Conservation (phyloP, 2,329 filamentous ascomycete species). For the Cercospora citrullina region DNA sequence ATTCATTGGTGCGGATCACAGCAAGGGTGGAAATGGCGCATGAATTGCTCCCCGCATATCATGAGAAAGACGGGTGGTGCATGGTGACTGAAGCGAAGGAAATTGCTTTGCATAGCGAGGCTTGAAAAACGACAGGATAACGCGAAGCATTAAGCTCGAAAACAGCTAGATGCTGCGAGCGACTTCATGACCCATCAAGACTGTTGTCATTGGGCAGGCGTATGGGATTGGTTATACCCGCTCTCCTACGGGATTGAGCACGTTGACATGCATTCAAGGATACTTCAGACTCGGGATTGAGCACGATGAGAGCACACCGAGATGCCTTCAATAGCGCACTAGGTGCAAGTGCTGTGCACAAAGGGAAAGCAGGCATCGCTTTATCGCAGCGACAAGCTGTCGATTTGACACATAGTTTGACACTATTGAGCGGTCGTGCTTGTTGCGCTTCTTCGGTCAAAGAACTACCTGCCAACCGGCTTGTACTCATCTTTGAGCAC, state of each 20-base stretch:
- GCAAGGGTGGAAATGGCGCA: background rate
- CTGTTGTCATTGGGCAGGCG: background rate
- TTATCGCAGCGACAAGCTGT: background rate
- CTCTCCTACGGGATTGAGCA: constrained; percentile 8
- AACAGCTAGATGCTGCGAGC: background rate
- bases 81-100: background rate
- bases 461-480: background rate
- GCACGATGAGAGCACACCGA: background rate
- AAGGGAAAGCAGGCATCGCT: background rate
- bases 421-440: background rate
- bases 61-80: background rate
- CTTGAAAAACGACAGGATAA: background rate
- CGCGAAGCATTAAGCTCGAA: background rate
- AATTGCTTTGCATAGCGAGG: background rate
- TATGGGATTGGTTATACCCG: constrained; percentile 1
- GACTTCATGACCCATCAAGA: background rate
- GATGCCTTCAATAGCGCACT: background rate
- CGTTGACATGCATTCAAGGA: background rate
- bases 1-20: background rate
- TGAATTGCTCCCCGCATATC: background rate
- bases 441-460: background rate
- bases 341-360: background rate
- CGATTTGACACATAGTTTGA: background rate
- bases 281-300: background rate
- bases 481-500: constrained; percentile 59